Evolutionary conservation across 2,329 filamentous ascomycete genomes (phyloP), one percentile per base, ranked within the genome.

Genomic region (Rosellinia necatrix): DNA sequence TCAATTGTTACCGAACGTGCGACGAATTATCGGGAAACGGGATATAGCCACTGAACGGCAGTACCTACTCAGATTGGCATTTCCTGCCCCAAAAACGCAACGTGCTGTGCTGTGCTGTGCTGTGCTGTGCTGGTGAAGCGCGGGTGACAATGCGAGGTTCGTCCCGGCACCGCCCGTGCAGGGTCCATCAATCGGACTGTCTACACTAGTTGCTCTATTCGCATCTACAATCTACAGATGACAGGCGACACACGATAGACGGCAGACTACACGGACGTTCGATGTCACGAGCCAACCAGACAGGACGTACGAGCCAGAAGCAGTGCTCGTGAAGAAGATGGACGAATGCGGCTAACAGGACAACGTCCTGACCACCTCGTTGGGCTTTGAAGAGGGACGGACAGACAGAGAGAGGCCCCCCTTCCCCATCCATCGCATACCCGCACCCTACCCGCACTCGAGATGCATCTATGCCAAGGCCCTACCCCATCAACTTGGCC

Each of bases 391-490:
- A n/a, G n/a, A n/a, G n/a, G n/a, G n/a, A n/a, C n/a, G n/a, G n/a
- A n/a, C n/a, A n/a, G n/a, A n/a, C n/a, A n/a, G n/a, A n/a, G n/a
- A n/a, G n/a, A n/a, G n/a, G n/a, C n/a, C n/a, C n/a, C n/a, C n/a
- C n/a, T n/a, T n/a, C n/a, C n/a, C n/a, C n/a, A n/a, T n/a, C n/a
- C n/a, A n/a, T n/a, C n/a, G n/a, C 42, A 40, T 34, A 50, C 37
- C 47, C 47, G 47, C 53, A 48, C 35, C 34, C 19, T 42, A 47
- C 37, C 53, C 53, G 48, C 53, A 22, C 8, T 8, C 47, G 25
- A 46, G 53, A 54, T 44, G 47, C 42, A 43, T 52, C 29, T 42
- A 29, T 10, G 48, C 53, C 53, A 51, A 56, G 53, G 29, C 9
- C 6, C 10, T 43, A 43, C 53, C 53, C 53, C 53, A 47, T 48